A percentile compares a stretch with the other conserved stretches of the same genome.
Conservation (phyloP, 768 basidiomycete species). For the Collybia mongolica region DNA sequence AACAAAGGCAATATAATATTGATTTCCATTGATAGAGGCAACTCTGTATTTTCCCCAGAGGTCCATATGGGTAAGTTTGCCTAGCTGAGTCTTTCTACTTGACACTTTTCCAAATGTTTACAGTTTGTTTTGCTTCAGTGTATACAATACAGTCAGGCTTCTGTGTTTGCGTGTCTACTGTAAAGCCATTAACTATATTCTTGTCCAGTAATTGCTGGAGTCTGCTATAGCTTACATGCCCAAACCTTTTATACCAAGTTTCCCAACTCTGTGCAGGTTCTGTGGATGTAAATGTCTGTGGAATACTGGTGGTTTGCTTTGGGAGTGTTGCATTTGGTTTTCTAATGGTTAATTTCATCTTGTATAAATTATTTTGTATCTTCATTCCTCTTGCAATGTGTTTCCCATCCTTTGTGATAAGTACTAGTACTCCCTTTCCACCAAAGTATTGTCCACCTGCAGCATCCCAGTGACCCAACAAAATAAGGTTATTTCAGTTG, state of each 20-base stretch:
- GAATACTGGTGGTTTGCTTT: neutral
- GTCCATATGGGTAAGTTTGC: conserved; percentile 10
- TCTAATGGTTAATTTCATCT: neutral
- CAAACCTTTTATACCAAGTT: conserved; percentile 2
- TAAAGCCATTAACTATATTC: conserved; percentile 2
- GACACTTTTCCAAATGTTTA: conserved; percentile 7
- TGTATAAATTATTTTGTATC: neutral
- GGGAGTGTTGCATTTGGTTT: neutral
- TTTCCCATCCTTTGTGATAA: conserved; percentile 3
- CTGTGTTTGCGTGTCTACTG: neutral
- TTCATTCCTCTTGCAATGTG: neutral
- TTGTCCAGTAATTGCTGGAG: neutral
- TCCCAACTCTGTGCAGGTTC: neutral
- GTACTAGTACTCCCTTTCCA: neutral
- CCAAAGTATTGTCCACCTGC: neutral
- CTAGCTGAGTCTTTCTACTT: neutral
- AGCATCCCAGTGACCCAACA: conserved; percentile 2
- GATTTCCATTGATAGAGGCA: conserved; percentile 4
- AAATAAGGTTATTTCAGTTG: conserved; percentile 4
- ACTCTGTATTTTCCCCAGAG: conserved; percentile 7
- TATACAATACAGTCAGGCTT: conserved; percentile 7
- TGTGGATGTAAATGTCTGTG: neutral
- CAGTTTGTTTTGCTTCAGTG: conserved; percentile 6
- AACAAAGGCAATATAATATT: conserved; percentile 7
- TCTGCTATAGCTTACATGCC: conserved; percentile 1